These are phyloP conservation scores for Salisapilia sapeloensis DNA, from an alignment of 352 stramenopile species.

Conservation along the genomic window DNA sequence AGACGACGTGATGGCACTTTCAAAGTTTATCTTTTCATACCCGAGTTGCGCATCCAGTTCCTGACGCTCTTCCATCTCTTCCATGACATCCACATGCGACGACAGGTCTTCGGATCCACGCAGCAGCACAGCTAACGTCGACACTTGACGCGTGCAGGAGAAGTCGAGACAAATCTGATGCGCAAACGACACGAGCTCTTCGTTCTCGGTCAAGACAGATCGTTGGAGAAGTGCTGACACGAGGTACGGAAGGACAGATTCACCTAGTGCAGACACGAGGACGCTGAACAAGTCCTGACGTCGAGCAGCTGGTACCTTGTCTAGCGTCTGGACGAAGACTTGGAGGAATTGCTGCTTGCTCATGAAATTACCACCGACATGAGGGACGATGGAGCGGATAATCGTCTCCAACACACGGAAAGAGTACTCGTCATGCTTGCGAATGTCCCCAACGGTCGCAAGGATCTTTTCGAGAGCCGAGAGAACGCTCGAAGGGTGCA, in stretches of 20 bases:
- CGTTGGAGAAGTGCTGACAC: conserved; percentile 38
- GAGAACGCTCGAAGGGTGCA: conserved; percentile 56
- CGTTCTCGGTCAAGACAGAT: conserved; percentile 8
- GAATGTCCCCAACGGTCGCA: conserved; percentile 42
- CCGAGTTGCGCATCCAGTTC: conserved; percentile 17
- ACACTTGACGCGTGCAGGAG: conserved; percentile 34
- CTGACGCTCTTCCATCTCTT: conserved; percentile 54
- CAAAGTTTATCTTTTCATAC: conserved; percentile 31
- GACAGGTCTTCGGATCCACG: conserved; percentile 43
- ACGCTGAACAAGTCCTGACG: conserved; percentile 45
- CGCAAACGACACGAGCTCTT: conserved; percentile 47
- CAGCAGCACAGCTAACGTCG: conserved; percentile 33
- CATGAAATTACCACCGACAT: conserved; percentile 29
- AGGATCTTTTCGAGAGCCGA: conserved; percentile 66
- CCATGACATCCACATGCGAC: conserved; percentile 20
- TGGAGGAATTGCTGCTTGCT: conserved; percentile 56
- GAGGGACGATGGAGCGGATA: conserved; percentile 55
- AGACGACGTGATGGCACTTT: conserved; percentile 11
- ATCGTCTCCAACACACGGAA: conserved; percentile 81
- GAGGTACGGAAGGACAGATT: conserved; percentile 27
- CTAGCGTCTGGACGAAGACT: conserved; percentile 60
- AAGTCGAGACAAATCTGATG: conserved; percentile 47
- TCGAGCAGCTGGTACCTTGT: conserved; percentile 39
- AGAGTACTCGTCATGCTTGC: conserved; percentile 72
- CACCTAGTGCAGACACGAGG: conserved; percentile 32